A percentile compares a stretch with the other conserved stretches of the same genome.
These are phyloP conservation scores for Coffea humblotiana DNA, from an alignment of 305 asterid genomes.

Conservation along the genomic window DNA sequence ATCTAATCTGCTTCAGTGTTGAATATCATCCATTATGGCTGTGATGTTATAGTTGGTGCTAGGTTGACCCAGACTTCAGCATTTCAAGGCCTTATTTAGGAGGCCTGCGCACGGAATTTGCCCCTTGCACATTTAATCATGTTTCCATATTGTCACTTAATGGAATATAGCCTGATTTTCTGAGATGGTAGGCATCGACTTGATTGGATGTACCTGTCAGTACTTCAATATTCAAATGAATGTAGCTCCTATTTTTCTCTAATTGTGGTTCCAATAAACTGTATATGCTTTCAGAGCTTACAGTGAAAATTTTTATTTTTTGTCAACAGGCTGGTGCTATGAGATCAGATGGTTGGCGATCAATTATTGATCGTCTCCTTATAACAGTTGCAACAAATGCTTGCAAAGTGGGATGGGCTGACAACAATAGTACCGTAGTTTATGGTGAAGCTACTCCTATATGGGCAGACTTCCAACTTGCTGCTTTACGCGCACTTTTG, in stretches of 20 bases:
- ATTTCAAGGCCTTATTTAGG: neutral
- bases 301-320: neutral
- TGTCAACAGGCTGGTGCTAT: conserved; percentile 64
- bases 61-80: neutral
- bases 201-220: neutral
- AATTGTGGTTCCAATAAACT: neutral
- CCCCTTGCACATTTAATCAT: neutral
- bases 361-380: conserved; percentile 62
- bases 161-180: neutral
- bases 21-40: neutral
- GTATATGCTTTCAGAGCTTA: conserved; percentile 4
- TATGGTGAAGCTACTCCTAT: conserved; percentile 34
- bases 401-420: conserved; percentile 56
- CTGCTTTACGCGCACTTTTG: conserved; percentile 80
- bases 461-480: conserved; percentile 65
- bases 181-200: neutral
- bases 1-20: neutral
- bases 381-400: conserved; percentile 65
- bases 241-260: neutral
- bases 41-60: neutral
- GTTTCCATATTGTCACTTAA: neutral
- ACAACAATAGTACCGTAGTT: conserved; percentile 33
- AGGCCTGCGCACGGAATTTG: neutral
- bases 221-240: neutral
- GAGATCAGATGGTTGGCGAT: conserved; percentile 71